Base-by-base conservation (phyloP, 75 land plant genomes). In the Picea sitchensis region DNA sequence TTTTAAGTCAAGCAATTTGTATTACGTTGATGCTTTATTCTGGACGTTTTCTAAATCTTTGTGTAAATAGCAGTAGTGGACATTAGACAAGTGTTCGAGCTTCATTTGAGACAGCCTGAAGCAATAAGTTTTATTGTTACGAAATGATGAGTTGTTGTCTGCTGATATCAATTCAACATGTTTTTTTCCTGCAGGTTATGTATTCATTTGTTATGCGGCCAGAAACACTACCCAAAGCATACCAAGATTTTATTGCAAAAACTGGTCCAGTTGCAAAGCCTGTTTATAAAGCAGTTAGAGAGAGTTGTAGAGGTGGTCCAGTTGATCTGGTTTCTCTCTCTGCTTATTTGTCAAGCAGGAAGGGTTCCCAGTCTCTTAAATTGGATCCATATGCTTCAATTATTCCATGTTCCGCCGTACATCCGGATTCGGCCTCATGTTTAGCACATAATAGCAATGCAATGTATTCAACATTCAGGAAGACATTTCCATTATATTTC, bases 201-300 rank as follows among this genome's bases (percentile, higher is more conserved):
- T 96, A 96, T 87, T 91, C 95, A 61, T 96, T 91, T 84, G 90
- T 96, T 3, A 96, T 96, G 99, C 92, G 98, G 36, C 99, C 99
- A 75, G 99, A 96, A 88, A 96, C 91, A 79, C 85, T 96, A 86
- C 99, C 99, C 60, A 92, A 95, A 77, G 81, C 98, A 73, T 96
- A 96, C 81, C 89, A 84, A 51, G 98, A 96, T 36, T 96, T 96
- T 71, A 96, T 96, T 82, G 86, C 83, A 68, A 96, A 92, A 80
- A 96, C 99, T 73, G 99, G 98, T 2, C 98, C 99, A 67, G 92
- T 96, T 80, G 91, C 94, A 17, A 80, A 80, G 82, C 98, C 99
- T 77, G 93, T 93, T 2, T 91, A 93, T 78, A 92, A 90, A 75
- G 99, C 98, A 36, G 98, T 95, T 30, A 83, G 90, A 47, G 98